Percentiles rank a stretch among this genome's conserved stretches.
Evolutionary conservation across 2,329 filamentous ascomycete genomes (phyloP).

Genomic region (Aspergillus jensenii): DNA sequence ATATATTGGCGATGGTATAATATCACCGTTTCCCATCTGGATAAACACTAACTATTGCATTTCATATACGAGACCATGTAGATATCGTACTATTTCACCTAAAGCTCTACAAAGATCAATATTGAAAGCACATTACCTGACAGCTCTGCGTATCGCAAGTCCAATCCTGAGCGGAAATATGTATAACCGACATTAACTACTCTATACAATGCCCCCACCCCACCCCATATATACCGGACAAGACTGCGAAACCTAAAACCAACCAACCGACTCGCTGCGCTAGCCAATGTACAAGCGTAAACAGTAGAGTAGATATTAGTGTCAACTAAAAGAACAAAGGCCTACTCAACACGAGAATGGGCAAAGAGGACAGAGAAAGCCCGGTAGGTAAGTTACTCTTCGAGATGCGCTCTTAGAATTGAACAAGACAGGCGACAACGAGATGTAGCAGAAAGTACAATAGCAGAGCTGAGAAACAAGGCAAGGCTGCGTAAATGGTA

Average conservation of each 20-base stretch:
- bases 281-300: not conserved
- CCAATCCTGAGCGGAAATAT: too few relatives aligned
- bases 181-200: not conserved
- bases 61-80: too few relatives aligned
- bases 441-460: not conserved
- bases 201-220: not conserved
- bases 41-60: too few relatives aligned
- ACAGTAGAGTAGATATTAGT: not conserved
- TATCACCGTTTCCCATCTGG: too few relatives aligned
- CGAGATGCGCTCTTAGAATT: too few relatives aligned
- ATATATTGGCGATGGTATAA: too few relatives aligned
- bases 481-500: not conserved
- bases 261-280: not conserved
- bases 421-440: not conserved
- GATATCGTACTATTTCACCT: too few relatives aligned
- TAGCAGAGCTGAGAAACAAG: not conserved
- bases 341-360: not conserved
- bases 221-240: not conserved
- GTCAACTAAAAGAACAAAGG: not conserved
- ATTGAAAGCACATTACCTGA: too few relatives aligned
- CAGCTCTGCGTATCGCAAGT: too few relatives aligned
- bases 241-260: not conserved
- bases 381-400: not conserved
- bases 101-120: too few relatives aligned
- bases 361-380: not conserved